Percentiles rank a stretch among this genome's conserved stretches.
These are phyloP conservation scores for Lichina pygmaea DNA, from an alignment of 495 filamentous ascomycete species.

Conservation along the genomic window DNA sequence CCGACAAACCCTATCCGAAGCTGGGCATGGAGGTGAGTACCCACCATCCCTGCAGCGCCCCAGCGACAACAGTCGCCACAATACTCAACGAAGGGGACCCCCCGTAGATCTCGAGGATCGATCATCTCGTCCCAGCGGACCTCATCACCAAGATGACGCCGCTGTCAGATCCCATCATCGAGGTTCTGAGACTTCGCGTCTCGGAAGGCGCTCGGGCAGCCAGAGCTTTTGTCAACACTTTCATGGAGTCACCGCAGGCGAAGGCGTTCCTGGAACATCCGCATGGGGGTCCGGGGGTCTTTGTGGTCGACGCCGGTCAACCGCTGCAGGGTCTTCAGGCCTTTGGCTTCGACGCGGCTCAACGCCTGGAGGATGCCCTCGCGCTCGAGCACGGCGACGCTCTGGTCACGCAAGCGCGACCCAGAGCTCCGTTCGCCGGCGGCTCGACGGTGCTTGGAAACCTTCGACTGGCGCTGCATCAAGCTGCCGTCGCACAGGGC, in stretches of 20 bases:
- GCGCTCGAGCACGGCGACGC: slow-evolving; percentile 41
- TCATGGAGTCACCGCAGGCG: slow-evolving; percentile 40
- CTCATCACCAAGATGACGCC: slow-evolving; percentile 45
- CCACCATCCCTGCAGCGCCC: slow-evolving; percentile 1
- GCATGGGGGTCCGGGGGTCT: slow-evolving; percentile 47
- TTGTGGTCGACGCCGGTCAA: slow-evolving; percentile 38
- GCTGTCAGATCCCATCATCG: slow-evolving; percentile 33
- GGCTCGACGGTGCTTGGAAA: slow-evolving; percentile 61
- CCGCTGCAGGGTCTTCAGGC: slow-evolving; percentile 42
- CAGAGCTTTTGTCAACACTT: slow-evolving; percentile 30
- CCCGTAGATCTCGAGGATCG: slow-evolving; percentile 30
- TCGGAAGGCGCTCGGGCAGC: slow-evolving; percentile 19
- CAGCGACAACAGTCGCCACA: not conserved
- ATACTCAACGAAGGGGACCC: slow-evolving; percentile 3
- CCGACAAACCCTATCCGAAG: slow-evolving; percentile 77
- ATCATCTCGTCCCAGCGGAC: slow-evolving; percentile 31
- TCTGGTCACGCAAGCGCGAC: slow-evolving; percentile 54
- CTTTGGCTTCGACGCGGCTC: slow-evolving; percentile 49
- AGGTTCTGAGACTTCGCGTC: slow-evolving; percentile 36
- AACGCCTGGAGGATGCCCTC: slow-evolving; percentile 24
- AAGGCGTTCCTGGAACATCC: slow-evolving; percentile 32
- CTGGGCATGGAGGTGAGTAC: slow-evolving; percentile 23
- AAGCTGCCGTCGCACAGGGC: slow-evolving; percentile 28
- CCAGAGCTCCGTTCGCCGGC: slow-evolving; percentile 27
- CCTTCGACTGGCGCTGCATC: slow-evolving; percentile 43